phyloP scores from a whole-genome alignment of 805 yeast species.

The Kazachstania bromeliacearum region DNA sequence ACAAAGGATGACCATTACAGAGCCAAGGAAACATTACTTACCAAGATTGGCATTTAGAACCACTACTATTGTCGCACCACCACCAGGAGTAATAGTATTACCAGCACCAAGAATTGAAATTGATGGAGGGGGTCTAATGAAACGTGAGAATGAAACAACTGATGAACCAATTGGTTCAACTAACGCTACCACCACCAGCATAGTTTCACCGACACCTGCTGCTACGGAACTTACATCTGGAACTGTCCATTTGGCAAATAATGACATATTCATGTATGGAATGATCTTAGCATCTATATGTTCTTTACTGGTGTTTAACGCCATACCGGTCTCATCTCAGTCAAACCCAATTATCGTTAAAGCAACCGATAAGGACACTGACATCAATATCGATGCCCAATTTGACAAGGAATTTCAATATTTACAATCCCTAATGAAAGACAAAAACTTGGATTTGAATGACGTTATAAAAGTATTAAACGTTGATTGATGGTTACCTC shows the following conservation, averaged over 20 bases:
- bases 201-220: constrained; percentile 5
- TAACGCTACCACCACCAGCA: constrained; percentile 7
- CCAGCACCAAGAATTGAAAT: constrained; percentile 9
- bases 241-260: not conserved
- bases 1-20: no score
- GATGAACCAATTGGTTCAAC: constrained; percentile 11
- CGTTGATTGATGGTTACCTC: no score
- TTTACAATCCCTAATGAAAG: no score
- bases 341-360: no score
- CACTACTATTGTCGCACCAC: constrained; percentile 13
- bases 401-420: no score
- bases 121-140: constrained; percentile 3
- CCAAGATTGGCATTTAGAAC: no score
- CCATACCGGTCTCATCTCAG: no score
- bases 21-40: no score
- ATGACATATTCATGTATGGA: not conserved
- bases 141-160: constrained; percentile 1
- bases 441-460: no score
- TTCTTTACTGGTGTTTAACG: not conserved
- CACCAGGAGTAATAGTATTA: constrained; percentile 2
- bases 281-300: not conserved
- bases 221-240: not conserved
- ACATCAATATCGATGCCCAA: no score
- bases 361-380: no score
- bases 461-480: no score